Percentiles rank a stretch among this genome's conserved stretches.
phyloP scores from a whole-genome alignment of 2,329 filamentous ascomycete genomes.

The Colletotrichum phormii region DNA sequence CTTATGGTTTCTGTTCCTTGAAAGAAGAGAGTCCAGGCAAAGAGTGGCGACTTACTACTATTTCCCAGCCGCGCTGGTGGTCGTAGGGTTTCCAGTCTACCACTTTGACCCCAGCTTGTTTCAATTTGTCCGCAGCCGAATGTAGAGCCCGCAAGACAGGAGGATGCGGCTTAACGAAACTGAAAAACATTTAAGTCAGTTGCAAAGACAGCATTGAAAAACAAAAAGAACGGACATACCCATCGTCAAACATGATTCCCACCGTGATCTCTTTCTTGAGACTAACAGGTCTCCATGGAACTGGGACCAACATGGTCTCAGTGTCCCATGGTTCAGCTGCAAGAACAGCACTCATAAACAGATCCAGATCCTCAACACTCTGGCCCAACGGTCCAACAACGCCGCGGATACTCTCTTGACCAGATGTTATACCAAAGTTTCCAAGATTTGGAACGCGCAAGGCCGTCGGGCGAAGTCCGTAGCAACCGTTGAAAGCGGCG shows the following conservation, averaged over 20 bases:
- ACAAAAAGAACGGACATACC: conserved; percentile 56
- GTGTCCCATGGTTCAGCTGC: conserved; percentile 64
- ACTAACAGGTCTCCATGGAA: conserved; percentile 62
- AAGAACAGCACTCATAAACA: conserved; percentile 65
- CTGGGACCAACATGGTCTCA: conserved; percentile 67
- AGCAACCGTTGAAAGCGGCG: conserved; percentile 68
- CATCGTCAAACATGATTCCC: conserved; percentile 74
- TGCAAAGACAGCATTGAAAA: too few species aligned
- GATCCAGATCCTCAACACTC: conserved; percentile 64
- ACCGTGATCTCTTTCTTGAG: conserved; percentile 60
- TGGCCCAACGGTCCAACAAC: conserved; percentile 73
- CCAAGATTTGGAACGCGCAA: conserved; percentile 69
- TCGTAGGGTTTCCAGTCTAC: conserved; percentile 62
- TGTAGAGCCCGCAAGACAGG: conserved; percentile 69
- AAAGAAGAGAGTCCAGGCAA: neutral
- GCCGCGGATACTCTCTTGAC: conserved; percentile 72
- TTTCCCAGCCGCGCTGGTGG: conserved; percentile 42
- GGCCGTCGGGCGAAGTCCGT: conserved; percentile 65
- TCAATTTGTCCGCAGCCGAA: conserved; percentile 54
- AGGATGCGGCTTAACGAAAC: conserved; percentile 64
- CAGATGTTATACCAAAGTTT: conserved; percentile 67
- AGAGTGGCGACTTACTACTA: neutral
- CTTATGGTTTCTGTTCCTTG: neutral
- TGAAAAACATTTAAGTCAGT: neutral
- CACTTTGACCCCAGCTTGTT: conserved; percentile 60